These are phyloP conservation scores for Yarrowia yakushimensis DNA, from an alignment of 805 yeast genomes.

Conservation along the genomic window DNA sequence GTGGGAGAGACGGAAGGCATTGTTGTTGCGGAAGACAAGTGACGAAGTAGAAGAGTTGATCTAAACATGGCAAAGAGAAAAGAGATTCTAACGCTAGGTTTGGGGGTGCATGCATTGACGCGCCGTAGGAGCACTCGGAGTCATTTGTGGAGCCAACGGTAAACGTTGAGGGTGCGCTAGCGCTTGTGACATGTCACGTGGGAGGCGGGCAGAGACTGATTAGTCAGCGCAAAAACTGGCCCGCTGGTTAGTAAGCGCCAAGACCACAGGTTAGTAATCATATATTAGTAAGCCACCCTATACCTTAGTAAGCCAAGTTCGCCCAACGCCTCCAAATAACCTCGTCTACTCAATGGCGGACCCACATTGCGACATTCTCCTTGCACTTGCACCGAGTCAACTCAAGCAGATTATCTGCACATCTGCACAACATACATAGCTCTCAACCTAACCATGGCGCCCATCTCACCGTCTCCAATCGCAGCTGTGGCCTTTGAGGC, in stretches of 20 bases:
- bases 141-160: not conserved
- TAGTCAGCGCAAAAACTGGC: too few species aligned
- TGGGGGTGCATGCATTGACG: not conserved
- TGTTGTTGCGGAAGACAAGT: not conserved
- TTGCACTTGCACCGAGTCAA: conserved; percentile 17
- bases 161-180: not conserved
- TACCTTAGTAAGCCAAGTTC: too few species aligned
- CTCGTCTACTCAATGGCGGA: too few species aligned
- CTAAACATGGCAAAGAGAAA: not conserved
- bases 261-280: too few species aligned
- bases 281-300: too few species aligned
- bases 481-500: conserved; percentile 45
- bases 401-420: not conserved
- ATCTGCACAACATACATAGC: too few species aligned
- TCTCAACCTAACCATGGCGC: not conserved
- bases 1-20: conserved; percentile 33
- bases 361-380: too few species aligned
- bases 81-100: not conserved
- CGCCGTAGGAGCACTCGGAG: too few species aligned
- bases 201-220: too few species aligned
- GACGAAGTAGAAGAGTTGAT: conserved; percentile 2
- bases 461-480: conserved; percentile 31
- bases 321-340: too few species aligned
- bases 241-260: too few species aligned
- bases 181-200: not conserved